These are phyloP conservation scores for Myochromella boudieri DNA, from an alignment of 768 basidiomycete genomes.

Conservation along the genomic window DNA sequence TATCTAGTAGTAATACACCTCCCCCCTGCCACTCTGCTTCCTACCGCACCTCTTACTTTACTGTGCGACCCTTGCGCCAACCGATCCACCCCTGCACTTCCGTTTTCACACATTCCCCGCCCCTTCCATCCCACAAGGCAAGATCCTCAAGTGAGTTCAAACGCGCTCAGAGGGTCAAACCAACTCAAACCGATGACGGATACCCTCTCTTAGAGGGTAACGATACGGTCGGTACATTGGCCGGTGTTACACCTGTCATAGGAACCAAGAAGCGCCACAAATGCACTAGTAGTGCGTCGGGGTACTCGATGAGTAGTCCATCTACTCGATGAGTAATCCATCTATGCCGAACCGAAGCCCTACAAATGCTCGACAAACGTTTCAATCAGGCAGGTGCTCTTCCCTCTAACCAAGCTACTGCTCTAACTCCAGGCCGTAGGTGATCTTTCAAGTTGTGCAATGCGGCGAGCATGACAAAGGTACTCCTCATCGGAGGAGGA, in stretches of 20 bases:
- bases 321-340: no score
- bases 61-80: no score
- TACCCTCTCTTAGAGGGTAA: constrained; percentile 61
- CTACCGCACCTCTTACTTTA: no score
- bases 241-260: constrained; percentile 70
- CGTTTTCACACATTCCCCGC: no score
- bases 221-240: constrained; percentile 81
- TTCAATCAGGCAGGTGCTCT: constrained; percentile 78
- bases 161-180: constrained; percentile 49
- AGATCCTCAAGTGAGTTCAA: no score
- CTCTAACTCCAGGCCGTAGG: constrained; percentile 27
- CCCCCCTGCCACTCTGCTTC: no score
- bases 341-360: constrained; percentile 89
- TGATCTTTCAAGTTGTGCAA: constrained; percentile 81
- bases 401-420: not conserved
- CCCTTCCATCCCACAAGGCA: no score
- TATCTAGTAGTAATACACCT: no score
- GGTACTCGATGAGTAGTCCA: constrained; percentile 96
- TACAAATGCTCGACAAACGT: constrained; percentile 86
- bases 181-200: constrained; percentile 48
- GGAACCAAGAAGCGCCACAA: constrained; percentile 74
- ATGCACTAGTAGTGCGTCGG: constrained; percentile 82
- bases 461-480: constrained; percentile 63
- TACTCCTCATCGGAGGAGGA: constrained; percentile 27
- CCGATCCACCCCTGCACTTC: no score